Percentiles rank a stretch among this genome's conserved stretches.
These are phyloP conservation scores for Strobilomyces dryophilus DNA, from an alignment of 768 basidiomycete species.

Conservation along the genomic window DNA sequence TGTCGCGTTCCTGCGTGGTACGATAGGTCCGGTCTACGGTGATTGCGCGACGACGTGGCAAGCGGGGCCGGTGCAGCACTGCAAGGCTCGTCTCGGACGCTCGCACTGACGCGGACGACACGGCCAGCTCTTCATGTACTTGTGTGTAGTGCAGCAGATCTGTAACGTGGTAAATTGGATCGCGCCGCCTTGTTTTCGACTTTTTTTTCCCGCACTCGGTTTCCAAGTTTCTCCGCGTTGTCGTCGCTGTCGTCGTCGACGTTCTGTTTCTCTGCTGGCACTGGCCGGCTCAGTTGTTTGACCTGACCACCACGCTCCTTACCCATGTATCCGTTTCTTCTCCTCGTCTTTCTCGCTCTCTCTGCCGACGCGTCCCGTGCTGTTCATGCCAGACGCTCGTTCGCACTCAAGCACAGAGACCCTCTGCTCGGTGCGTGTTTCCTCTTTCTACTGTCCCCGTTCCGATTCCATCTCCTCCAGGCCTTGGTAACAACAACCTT, in stretches of 20 bases:
- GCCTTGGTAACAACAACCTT: no score
- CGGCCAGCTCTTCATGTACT: no score
- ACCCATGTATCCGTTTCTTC: constrained; percentile 25
- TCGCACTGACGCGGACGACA: no score
- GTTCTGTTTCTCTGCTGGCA: background rate
- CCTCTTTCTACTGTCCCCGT: background rate
- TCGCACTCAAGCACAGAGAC: constrained; percentile 22
- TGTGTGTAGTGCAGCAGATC: no score
- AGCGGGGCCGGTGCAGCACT: no score
- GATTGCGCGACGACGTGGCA: constrained; percentile 23
- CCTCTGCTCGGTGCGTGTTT: constrained; percentile 9
- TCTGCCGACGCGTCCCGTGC: constrained; percentile 37
- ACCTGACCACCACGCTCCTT: constrained; percentile 34
- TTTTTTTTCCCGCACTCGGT: constrained; percentile 11
- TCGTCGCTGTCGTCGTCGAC: constrained; percentile 17
- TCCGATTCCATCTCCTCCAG: background rate
- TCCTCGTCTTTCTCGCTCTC: constrained; percentile 24
- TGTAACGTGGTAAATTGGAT: no score
- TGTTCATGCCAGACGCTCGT: constrained; percentile 33
- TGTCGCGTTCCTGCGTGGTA: background rate
- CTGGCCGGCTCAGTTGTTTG: background rate
- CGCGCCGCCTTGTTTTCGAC: constrained; percentile 7
- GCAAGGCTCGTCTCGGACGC: no score
- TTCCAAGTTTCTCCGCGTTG: background rate
- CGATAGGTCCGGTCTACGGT: background rate